phyloP scores from a whole-genome alignment of 345 rosid species.

The Gossypium raimondii region DNA sequence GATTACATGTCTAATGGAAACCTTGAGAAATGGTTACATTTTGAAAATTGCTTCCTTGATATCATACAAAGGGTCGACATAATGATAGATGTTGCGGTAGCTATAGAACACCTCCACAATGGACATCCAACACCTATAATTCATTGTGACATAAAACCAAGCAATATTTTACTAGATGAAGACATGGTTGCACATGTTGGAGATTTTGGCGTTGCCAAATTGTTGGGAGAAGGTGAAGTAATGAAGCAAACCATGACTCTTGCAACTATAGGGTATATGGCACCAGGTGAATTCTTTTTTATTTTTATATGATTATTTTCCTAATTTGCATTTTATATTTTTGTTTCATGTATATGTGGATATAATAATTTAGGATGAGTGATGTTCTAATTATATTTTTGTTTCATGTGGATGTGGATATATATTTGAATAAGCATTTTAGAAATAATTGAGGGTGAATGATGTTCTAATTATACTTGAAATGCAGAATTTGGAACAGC shows the following conservation, averaged over 20 bases:
- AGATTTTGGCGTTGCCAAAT: slow-evolving; percentile 16
- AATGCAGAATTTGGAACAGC: slow-evolving; percentile 13
- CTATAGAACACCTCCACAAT: slow-evolving; percentile 12
- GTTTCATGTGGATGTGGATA: neutral
- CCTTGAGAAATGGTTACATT: slow-evolving; percentile 19
- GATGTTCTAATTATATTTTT: neutral
- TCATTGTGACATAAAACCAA: slow-evolving; percentile 15
- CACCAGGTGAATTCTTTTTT: slow-evolving; percentile 10
- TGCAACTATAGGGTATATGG: slow-evolving; percentile 12
- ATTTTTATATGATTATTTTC: neutral
- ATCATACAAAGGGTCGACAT: slow-evolving; percentile 9
- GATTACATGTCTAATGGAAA: slow-evolving; percentile 24
- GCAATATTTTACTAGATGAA: slow-evolving; percentile 12
- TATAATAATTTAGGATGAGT: neutral
- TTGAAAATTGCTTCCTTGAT: neutral
- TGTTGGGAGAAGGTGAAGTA: neutral
- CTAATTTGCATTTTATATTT: neutral
- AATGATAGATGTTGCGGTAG: slow-evolving; percentile 17
- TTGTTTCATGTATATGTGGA: neutral
- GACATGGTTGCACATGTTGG: slow-evolving; percentile 11
- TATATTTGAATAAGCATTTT: neutral
- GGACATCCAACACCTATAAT: neutral
- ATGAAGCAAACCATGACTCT: slow-evolving; percentile 5
- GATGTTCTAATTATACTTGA: neutral
- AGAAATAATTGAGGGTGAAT: neutral